Conservation (phyloP, 2,329 filamentous ascomycete genomes). For the Bipolaris sorokiniana region DNA sequence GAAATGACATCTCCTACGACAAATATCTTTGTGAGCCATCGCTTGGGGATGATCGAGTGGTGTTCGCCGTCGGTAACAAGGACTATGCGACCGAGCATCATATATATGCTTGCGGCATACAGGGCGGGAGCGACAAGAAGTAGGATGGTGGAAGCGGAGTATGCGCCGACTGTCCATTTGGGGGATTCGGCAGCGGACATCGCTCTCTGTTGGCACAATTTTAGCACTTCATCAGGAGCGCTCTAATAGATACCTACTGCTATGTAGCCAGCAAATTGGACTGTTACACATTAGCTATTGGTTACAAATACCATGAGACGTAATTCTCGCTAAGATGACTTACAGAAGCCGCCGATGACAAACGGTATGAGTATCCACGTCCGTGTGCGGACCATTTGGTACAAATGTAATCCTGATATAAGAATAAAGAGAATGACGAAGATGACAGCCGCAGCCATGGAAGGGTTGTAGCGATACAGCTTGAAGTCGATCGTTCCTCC, state of each 20-base stretch:
- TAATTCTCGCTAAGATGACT: too few species aligned
- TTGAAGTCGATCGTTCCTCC: too few species aligned
- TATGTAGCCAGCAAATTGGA: too few species aligned
- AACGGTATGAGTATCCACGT: slow-evolving; percentile 61
- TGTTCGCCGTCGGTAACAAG: slow-evolving; percentile 50
- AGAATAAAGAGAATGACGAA: slow-evolving; percentile 53
- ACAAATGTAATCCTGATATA: slow-evolving; percentile 43
- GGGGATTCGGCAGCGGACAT: too few species aligned
- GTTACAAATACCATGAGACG: too few species aligned
- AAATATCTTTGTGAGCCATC: slow-evolving; percentile 61
- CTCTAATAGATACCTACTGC: background rate
- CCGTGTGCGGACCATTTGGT: slow-evolving; percentile 52
- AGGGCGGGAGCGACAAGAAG: slow-evolving; percentile 50
- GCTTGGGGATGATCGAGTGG: slow-evolving; percentile 52
- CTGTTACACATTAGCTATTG: slow-evolving; percentile 18
- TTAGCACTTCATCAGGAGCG: too few species aligned
- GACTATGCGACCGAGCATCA: slow-evolving; percentile 55
- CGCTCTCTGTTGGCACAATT: too few species aligned
- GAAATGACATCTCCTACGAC: slow-evolving; percentile 60
- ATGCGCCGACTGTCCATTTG: slow-evolving; percentile 18
- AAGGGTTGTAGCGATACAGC: slow-evolving; percentile 50
- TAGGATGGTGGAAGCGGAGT: slow-evolving; percentile 51
- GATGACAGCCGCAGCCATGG: slow-evolving; percentile 55
- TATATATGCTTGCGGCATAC: slow-evolving; percentile 57
- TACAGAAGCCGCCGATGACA: slow-evolving; percentile 50